These are phyloP conservation scores for Kandelia obovata DNA, from an alignment of 345 rosid species.

Conservation along the genomic window DNA sequence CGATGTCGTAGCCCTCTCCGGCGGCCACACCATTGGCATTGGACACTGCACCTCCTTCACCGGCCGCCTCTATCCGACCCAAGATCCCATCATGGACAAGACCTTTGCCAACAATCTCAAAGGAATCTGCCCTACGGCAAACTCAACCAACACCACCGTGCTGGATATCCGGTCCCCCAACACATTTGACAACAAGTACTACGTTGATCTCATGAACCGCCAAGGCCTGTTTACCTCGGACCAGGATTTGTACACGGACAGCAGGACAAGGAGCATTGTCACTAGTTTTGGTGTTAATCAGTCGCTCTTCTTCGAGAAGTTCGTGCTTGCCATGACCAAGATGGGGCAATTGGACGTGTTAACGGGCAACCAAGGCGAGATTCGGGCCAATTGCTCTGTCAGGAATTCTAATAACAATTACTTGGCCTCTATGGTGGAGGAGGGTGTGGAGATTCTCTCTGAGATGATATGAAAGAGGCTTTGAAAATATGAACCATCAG, in stretches of 20 bases:
- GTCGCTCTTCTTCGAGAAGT: conserved; percentile 60
- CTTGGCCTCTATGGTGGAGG: conserved; percentile 47
- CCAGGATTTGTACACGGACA: conserved; percentile 67
- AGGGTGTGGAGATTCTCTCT: conserved; percentile 36
- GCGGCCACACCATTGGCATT: conserved; percentile 82
- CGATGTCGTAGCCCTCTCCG: conserved; percentile 83
- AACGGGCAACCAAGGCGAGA: conserved; percentile 63
- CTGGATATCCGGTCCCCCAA: conserved; percentile 62
- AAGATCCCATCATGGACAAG: conserved; percentile 69
- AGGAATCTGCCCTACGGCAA: conserved; percentile 43
- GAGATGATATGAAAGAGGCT: conserved; percentile 11
- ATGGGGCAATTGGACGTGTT: conserved; percentile 70
- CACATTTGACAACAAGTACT: conserved; percentile 79
- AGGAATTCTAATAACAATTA: conserved; percentile 41
- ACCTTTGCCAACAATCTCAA: conserved; percentile 57
- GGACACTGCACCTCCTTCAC: conserved; percentile 62
- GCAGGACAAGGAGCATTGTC: conserved; percentile 56
- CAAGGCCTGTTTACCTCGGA: conserved; percentile 84
- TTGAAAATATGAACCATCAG: neutral
- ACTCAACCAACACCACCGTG: conserved; percentile 43
- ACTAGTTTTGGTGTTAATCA: conserved; percentile 54
- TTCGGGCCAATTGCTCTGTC: conserved; percentile 66
- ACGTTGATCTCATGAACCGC: conserved; percentile 69
- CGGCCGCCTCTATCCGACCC: conserved; percentile 67
- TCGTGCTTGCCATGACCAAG: conserved; percentile 53